phyloP scores from a whole-genome alignment of 805 yeast genomes.

The Pichia gijzeniarum region DNA sequence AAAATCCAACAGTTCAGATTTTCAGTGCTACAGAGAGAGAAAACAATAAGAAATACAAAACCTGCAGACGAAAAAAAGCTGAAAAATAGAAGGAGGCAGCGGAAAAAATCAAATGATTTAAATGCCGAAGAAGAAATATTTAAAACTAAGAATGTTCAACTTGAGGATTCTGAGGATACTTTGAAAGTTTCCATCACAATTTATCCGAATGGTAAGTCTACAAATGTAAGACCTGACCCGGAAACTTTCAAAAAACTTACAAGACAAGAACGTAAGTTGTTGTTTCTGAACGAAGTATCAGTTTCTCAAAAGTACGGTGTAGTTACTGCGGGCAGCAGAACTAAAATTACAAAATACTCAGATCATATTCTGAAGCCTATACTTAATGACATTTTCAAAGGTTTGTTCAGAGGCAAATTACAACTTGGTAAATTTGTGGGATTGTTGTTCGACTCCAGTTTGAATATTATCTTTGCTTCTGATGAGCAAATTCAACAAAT shows the following conservation, averaged over 20 bases:
- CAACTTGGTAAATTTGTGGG: slow-evolving; percentile 8
- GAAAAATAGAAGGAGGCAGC: not conserved
- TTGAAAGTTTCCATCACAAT: slow-evolving; percentile 9
- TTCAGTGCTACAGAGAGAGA: too few relatives aligned
- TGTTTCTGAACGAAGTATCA: slow-evolving; percentile 3
- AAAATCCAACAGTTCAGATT: not conserved
- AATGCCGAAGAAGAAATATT: slow-evolving; percentile 2
- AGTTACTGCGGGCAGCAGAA: not conserved
- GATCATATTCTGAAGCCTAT: slow-evolving; percentile 1
- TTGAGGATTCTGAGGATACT: slow-evolving; percentile 3
- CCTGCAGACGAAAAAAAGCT: not conserved
- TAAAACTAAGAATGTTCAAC: not conserved
- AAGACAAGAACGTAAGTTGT: slow-evolving; percentile 7
- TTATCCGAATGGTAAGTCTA: slow-evolving; percentile 13
- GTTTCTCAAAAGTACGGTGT: not conserved
- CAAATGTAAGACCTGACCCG: slow-evolving; percentile 1
- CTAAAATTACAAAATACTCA: slow-evolving; percentile 1
- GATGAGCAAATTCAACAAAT: slow-evolving; percentile 1
- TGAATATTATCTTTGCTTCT: slow-evolving; percentile 5
- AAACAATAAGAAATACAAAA: not conserved
- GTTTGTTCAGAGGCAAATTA: slow-evolving; percentile 6
- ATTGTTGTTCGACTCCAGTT: not conserved
- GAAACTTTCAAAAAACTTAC: slow-evolving; percentile 1
- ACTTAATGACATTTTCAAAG: slow-evolving; percentile 12
- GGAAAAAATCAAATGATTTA: not conserved